Evolutionary conservation across 2,329 filamentous ascomycete species (phyloP).

Genomic region (Venturia oleaginea): DNA sequence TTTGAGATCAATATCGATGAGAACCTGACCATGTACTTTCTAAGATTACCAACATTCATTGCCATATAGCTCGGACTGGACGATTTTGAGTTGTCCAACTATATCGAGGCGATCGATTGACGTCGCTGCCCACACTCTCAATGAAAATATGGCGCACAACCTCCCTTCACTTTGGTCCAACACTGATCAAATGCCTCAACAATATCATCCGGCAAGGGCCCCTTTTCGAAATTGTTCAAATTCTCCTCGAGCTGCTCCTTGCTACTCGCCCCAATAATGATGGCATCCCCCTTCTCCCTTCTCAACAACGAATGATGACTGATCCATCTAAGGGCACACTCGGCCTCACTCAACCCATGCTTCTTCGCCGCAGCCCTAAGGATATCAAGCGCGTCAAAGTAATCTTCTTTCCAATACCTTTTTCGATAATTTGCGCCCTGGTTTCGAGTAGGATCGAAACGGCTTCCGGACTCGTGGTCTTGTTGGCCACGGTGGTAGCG

Average conservation of each 20-base stretch:
- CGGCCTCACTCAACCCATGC: slow-evolving; percentile 33
- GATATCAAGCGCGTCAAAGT: slow-evolving; percentile 36
- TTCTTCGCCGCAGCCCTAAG: slow-evolving; percentile 29
- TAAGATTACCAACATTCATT: too few species aligned
- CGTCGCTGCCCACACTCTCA: background rate
- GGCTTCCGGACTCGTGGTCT: too few species aligned
- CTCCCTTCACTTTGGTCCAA: slow-evolving; percentile 41
- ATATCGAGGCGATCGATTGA: too few species aligned
- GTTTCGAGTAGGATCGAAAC: slow-evolving; percentile 32
- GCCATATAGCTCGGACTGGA: too few species aligned
- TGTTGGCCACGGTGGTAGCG: slow-evolving; percentile 30
- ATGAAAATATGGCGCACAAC: background rate
- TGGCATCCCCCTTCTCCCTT: slow-evolving; percentile 20
- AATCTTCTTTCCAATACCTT: slow-evolving; percentile 34
- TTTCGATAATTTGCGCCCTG: slow-evolving; percentile 30
- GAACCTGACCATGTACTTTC: too few species aligned
- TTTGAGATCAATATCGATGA: too few species aligned
- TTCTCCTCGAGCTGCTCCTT: slow-evolving; percentile 13
- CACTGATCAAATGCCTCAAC: slow-evolving; percentile 66
- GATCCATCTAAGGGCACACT: slow-evolving; percentile 39
- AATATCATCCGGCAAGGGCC: slow-evolving; percentile 69
- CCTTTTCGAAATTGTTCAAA: slow-evolving; percentile 20
- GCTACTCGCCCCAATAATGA: slow-evolving; percentile 15
- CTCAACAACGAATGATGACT: slow-evolving; percentile 33
- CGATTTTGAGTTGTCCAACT: too few species aligned